A percentile compares a stretch with the other conserved stretches of the same genome.
These are phyloP conservation scores for Centella asiatica DNA, from an alignment of 129 eudicot species.

Conservation along the genomic window DNA sequence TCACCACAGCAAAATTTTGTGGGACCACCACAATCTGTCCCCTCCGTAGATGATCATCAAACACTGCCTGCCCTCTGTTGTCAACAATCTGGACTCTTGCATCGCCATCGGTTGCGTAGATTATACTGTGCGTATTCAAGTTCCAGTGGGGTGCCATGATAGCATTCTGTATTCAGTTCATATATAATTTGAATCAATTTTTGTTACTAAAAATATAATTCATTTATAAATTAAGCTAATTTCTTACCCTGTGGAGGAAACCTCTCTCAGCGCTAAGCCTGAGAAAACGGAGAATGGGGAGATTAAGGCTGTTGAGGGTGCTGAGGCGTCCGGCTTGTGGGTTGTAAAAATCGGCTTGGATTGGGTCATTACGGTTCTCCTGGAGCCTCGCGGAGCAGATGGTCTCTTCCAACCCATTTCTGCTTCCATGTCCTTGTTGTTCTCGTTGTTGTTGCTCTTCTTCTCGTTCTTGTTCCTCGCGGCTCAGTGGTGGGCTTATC, in stretches of 20 bases:
- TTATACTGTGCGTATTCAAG: constrained; percentile 46
- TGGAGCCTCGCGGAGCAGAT: constrained; percentile 41
- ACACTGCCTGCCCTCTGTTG: constrained; percentile 49
- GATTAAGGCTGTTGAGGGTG: constrained; percentile 52
- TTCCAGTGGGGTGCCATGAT: constrained; percentile 70
- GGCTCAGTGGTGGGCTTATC: constrained; percentile 32
- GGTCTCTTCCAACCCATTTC: constrained; percentile 63
- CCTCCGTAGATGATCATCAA: constrained; percentile 31
- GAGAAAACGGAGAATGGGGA: constrained; percentile 45
- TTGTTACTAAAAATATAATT: too few species aligned
- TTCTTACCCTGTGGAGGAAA: constrained; percentile 51
- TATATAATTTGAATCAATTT: too few species aligned
- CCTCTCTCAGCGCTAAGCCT: constrained; percentile 75
- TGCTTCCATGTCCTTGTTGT: constrained; percentile 1
- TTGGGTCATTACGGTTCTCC: constrained; percentile 42
- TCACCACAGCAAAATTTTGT: constrained; percentile 58
- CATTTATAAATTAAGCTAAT: too few species aligned
- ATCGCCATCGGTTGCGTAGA: constrained; percentile 43
- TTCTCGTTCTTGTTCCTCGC: constrained; percentile 18
- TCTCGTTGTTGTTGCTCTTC: constrained; percentile 1
- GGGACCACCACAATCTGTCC: constrained; percentile 68
- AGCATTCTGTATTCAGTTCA: constrained; percentile 42
- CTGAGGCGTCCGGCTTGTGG: constrained; percentile 57
- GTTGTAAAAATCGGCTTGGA: constrained; percentile 57
- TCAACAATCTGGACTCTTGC: constrained; percentile 58